These are phyloP conservation scores for Lanzia echinophila DNA, from an alignment of 2,329 filamentous ascomycete genomes.

Conservation along the genomic window DNA sequence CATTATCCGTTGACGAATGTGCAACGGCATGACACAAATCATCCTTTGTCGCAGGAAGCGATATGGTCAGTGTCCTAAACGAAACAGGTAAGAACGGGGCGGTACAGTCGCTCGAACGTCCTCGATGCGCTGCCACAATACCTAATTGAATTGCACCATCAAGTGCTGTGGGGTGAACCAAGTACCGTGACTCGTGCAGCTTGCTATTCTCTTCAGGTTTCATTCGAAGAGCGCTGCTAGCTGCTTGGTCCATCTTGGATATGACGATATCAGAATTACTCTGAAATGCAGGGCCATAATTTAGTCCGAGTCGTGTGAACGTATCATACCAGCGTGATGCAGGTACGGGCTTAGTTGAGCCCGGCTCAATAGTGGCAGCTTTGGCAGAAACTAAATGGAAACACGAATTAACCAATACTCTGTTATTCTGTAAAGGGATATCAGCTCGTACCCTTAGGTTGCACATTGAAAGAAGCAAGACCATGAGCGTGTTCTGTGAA, in stretches of 20 bases:
- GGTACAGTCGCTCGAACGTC: background rate
- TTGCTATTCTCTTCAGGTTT: background rate
- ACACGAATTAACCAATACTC: background rate
- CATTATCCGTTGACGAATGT: background rate
- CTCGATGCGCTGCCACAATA: background rate
- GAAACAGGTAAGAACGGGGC: background rate
- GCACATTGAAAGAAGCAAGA: background rate
- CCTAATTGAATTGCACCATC: conserved; percentile 28
- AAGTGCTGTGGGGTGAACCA: conserved; percentile 50
- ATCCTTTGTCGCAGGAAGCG: background rate
- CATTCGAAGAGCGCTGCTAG: conserved; percentile 28
- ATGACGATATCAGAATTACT: background rate
- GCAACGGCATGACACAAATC: background rate
- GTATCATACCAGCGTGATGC: background rate
- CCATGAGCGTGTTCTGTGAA: background rate
- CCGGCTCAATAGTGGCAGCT: background rate
- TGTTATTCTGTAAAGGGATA: background rate
- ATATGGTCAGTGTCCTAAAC: background rate
- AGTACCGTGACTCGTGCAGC: conserved; percentile 33
- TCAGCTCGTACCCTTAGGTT: background rate
- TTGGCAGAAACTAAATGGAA: background rate
- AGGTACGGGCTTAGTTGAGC: background rate
- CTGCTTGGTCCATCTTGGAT: accelerated
- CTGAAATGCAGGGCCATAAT: conserved; percentile 42
- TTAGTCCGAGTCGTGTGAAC: conserved; percentile 34